Base-by-base conservation (phyloP, 495 filamentous ascomycete genomes). In the Neurospora africana region DNA sequence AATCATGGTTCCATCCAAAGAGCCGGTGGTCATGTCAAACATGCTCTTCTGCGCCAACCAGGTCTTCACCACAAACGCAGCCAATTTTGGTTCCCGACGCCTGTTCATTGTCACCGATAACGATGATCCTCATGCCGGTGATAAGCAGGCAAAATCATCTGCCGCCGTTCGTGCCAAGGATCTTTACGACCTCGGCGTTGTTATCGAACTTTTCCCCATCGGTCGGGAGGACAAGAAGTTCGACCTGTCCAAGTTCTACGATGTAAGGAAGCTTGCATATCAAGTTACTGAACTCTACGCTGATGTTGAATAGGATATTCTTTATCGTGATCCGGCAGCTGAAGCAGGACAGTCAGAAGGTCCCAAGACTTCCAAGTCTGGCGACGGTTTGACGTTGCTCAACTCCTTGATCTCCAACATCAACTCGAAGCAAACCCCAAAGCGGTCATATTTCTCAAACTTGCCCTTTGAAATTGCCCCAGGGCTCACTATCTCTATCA, bases 51-150 rank as follows among this genome's bases (percentile, higher is more conserved):
- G 94, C 78, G 94, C 92, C 61, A 98, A 98, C 75, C 93, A 98
- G 74, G 93, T 98, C 43, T 97, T 99, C 80, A 96, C 95, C 3
- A 97, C 92, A 2, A 97, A 91, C 77, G 93, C 96, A 0, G 90
- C 95, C 19, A 98, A 97, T 76, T 98, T 98, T 79, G 89, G 93
- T 30, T 98, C 95, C 0, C 84, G 96, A 47, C 88, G 96, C 39
- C 83, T 99, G 13, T 98, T 99, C 81, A 89, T 99, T 72, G 93
- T 99, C 71, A 97, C 96, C 3, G 94, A 98, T 77, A 91, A 97
- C 71, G 96, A 99, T 78, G 87, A 93, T 78, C 95, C 96, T 7
- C 93, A 97, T 77, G 84, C 80, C 2, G 82, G 87, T 4, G 90
- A 91, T 74, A 95, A 93, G 77, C 81, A 84, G 8, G 80, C 90